Percentiles rank a stretch among this genome's conserved stretches.
These are phyloP conservation scores for Sphaerostilbella broomeana DNA, from an alignment of 2,329 filamentous ascomycete genomes.

Conservation along the genomic window DNA sequence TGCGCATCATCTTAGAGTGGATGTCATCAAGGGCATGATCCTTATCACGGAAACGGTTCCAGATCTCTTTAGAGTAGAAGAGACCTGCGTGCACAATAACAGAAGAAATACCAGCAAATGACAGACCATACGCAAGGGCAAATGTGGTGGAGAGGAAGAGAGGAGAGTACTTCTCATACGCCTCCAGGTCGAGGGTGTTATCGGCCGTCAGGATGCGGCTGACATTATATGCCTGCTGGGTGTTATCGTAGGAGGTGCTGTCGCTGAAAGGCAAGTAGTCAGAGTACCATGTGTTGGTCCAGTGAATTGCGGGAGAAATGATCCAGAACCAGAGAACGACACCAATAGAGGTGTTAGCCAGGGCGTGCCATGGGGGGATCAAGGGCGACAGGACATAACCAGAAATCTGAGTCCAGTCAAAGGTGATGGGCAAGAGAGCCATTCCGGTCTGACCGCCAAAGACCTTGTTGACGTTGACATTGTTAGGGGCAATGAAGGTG, in stretches of 20 bases:
- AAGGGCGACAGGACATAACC: too few relatives aligned
- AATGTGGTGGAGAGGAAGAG: slow-evolving; percentile 39
- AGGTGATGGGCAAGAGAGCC: too few relatives aligned
- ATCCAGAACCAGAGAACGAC: slow-evolving; percentile 43
- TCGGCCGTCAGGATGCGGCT: slow-evolving; percentile 40
- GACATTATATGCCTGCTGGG: slow-evolving; percentile 41
- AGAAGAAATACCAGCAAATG: slow-evolving; percentile 44
- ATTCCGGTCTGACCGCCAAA: too few relatives aligned
- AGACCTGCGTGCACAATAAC: slow-evolving; percentile 27
- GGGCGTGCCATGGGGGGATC: slow-evolving; percentile 37
- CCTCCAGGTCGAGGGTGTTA: slow-evolving; percentile 33
- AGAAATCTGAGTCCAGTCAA: too few relatives aligned
- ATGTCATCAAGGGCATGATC: slow-evolving; percentile 20
- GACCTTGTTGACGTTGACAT: too few relatives aligned
- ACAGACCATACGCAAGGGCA: slow-evolving; percentile 44
- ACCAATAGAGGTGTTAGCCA: slow-evolving; percentile 40
- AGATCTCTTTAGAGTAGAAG: too few relatives aligned
- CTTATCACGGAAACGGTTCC: slow-evolving; percentile 27
- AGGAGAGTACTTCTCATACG: slow-evolving; percentile 47
- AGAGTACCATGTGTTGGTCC: slow-evolving; percentile 43
- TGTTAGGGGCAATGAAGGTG: too few relatives aligned
- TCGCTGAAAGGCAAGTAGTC: slow-evolving; percentile 47
- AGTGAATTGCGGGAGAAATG: slow-evolving; percentile 38
- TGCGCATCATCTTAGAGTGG: too few relatives aligned
- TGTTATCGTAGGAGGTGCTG: slow-evolving; percentile 49